A percentile compares a stretch with the other conserved stretches of the same genome.
Evolutionary conservation across 805 yeast species (phyloP).

Genomic region (Candida caryicola): DNA sequence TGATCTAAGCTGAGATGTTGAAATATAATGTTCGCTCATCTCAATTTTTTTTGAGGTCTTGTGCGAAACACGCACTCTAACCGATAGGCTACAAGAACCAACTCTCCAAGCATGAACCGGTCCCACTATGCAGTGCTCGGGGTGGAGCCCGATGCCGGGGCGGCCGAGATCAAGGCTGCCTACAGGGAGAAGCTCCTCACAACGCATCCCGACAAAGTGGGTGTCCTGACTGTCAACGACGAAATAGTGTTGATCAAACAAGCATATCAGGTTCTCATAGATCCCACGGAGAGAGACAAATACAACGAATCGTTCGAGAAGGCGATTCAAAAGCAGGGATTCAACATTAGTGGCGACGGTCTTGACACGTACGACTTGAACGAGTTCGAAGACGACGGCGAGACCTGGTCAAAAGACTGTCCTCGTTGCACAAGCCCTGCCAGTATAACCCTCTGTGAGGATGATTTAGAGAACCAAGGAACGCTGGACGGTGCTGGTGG

Average conservation of each 20-base stretch:
- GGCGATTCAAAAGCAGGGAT: conserved; percentile 34
- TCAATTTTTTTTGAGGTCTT: conserved; percentile 3
- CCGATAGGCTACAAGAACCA: background rate
- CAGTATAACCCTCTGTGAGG: conserved; percentile 61
- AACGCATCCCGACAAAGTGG: conserved; percentile 76
- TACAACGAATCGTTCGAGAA: conserved; percentile 51
- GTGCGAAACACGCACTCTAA: background rate
- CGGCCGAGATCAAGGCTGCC: conserved; percentile 52
- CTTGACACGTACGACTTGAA: conserved; percentile 65
- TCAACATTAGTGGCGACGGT: conserved; percentile 57
- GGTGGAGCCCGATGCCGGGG: conserved; percentile 36
- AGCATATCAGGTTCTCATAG: conserved; percentile 61
- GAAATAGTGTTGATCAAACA: conserved; percentile 8
- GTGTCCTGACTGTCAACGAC: conserved; percentile 3
- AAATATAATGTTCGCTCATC: conserved; percentile 4
- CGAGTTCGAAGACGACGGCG: conserved; percentile 50
- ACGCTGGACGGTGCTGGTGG: conserved; percentile 50
- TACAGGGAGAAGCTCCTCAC: conserved; percentile 58
- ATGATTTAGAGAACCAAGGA: conserved; percentile 55
- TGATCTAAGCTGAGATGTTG: background rate
- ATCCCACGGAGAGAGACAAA: conserved; percentile 34
- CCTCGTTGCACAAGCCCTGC: conserved; percentile 58
- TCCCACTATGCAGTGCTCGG: conserved; percentile 61
- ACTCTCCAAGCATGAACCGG: conserved; percentile 1
- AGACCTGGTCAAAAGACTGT: conserved; percentile 50